Evolutionary conservation across 1,284 basidiomycete species (phyloP), one percentile per base, ranked within the genome.

Genomic region (Termitomyces sp.): DNA sequence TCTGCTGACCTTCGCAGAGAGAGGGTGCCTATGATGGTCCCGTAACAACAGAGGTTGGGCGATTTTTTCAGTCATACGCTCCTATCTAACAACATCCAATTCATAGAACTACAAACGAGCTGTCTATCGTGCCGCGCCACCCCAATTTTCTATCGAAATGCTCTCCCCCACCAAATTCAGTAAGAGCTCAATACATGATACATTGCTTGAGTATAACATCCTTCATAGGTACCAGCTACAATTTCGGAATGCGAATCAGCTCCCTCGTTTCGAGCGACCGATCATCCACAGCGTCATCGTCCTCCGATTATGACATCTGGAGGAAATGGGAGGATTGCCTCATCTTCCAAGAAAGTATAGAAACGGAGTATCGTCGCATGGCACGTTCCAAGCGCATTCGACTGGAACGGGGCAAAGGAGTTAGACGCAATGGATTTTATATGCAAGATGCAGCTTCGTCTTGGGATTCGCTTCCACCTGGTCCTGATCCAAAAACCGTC

Each of bases 381-480:
- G 81, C 88, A 7, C 74, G 80, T 26, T 75, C 78, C 58, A 88
- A 88, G 67, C 80, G 81, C 9, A 71, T 71, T 24, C 79, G 85
- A 41, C 75, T 89, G 6, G 66, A 72, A 3, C 77, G 80, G 18
- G 88, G 86, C 0, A 89, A 88, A 60, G 87, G 87, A 13, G 76
- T 88, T 50, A 86, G 85, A 74, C 84, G 84, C 62, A 77, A 86
- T 52, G 85, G 83, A 0, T 66, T 88, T 30, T 90, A 88, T 64
- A 72, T 81, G 48, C 80, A 83, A 24, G 83, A 88, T 60, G 73
- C 76, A 49, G 88, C 88, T 1, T 81, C 88, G 1, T 91, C 88
- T 10, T 91, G 84, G 73, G 88, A 90, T 50, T 89, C 87, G 0
- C 74, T 91, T n/a, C 88, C 88, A 11, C 84, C 86, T n/a, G 88